Conservation (phyloP, 306 rosid species). For the Pyrus communis region DNA sequence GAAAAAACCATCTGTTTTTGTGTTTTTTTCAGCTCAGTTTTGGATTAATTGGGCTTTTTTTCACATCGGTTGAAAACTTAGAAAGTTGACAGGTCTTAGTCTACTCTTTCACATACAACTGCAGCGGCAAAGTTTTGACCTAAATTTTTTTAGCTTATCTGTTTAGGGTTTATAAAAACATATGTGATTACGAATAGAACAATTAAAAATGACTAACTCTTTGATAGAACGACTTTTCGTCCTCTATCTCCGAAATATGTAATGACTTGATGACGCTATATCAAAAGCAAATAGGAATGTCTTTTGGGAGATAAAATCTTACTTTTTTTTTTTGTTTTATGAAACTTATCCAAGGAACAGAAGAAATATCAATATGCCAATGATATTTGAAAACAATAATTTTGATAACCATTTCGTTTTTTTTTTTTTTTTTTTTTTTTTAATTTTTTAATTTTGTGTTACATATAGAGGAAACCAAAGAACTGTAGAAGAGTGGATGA, state of each 20-base stretch:
- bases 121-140: background rate
- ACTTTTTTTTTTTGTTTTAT: too few species aligned
- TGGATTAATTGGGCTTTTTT: too few species aligned
- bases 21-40: too few species aligned
- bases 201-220: too few species aligned
- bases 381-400: too few species aligned
- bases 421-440: too few species aligned
- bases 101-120: background rate
- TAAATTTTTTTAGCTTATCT: background rate
- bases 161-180: background rate
- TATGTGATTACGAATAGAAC: background rate
- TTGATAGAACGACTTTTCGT: accelerated
- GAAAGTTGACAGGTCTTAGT: background rate
- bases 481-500: too few species aligned
- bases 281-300: background rate
- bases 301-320: too few species aligned
- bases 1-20: too few species aligned
- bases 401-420: background rate
- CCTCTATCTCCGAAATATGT: background rate
- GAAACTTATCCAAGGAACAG: too few species aligned
- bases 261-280: background rate
- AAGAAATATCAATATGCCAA: too few species aligned
- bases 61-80: background rate
- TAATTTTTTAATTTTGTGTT: too few species aligned
- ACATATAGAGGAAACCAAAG: background rate